Conservation (phyloP, 2,329 filamentous ascomycete species). For the Fusarium longipes region DNA sequence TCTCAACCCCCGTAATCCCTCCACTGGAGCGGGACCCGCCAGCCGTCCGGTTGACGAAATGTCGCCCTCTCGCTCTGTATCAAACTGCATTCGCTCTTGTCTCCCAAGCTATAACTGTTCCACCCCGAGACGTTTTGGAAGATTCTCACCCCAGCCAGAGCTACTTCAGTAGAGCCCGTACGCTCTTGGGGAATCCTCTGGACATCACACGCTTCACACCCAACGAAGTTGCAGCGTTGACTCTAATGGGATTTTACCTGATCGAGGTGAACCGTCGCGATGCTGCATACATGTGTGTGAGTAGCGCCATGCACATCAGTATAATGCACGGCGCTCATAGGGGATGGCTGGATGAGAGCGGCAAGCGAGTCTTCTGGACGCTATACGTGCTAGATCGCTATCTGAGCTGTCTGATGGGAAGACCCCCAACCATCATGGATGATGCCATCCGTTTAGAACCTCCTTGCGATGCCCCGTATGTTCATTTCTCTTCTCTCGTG, state of each 20-base stretch:
- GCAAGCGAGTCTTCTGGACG: constrained; percentile 63
- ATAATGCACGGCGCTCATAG: constrained; percentile 62
- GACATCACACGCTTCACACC: constrained; percentile 56
- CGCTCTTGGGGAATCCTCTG: constrained; percentile 60
- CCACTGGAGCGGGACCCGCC: constrained; percentile 35
- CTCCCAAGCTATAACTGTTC: constrained; percentile 47
- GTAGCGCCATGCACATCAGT: constrained; percentile 60
- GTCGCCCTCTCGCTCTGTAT: constrained; percentile 57
- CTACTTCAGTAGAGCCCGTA: constrained; percentile 58
- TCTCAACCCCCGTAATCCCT: constrained; percentile 50
- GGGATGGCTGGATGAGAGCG: constrained; percentile 57
- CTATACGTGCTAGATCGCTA: constrained; percentile 63
- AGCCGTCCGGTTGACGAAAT: constrained; percentile 40
- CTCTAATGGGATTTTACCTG: constrained; percentile 61
- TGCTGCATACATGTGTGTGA: constrained; percentile 60
- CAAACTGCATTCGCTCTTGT: constrained; percentile 59
- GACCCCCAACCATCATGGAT: constrained; percentile 59
- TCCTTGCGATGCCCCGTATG: constrained; percentile 57
- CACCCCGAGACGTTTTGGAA: constrained; percentile 29
- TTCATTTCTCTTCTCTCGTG: constrained; percentile 1
- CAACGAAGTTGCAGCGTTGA: constrained; percentile 58
- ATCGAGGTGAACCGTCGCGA: constrained; percentile 62
- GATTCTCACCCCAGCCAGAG: constrained; percentile 54
- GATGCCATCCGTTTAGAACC: constrained; percentile 59
- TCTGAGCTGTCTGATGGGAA: constrained; percentile 62